phyloP scores from a whole-genome alignment of 768 basidiomycete genomes.

The Rhodotorula paludigena region DNA sequence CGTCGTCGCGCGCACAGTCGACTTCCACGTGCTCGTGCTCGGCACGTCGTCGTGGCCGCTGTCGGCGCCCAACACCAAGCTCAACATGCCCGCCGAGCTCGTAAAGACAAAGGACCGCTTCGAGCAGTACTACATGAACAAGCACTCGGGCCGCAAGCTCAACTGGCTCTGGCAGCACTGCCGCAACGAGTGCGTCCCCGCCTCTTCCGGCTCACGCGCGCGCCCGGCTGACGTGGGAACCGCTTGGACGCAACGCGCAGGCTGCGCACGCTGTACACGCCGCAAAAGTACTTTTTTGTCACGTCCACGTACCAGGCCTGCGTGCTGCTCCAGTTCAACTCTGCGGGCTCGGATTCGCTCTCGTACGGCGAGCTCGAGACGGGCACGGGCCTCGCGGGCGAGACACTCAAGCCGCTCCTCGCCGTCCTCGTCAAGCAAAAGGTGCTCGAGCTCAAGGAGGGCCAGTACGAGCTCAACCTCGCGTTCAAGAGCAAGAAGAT shows the following conservation, averaged over 20 bases:
- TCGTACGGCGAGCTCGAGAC: conserved; percentile 70
- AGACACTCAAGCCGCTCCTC: conserved; percentile 63
- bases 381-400: conserved; percentile 70
- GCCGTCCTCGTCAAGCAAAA: conserved; percentile 75
- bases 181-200: conserved; percentile 64
- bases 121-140: conserved; percentile 84
- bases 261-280: conserved; percentile 82
- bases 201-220: too few relatives aligned
- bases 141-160: conserved; percentile 89
- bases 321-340: conserved; percentile 89
- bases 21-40: conserved; percentile 86
- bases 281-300: conserved; percentile 93
- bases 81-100: conserved; percentile 82
- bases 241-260: background rate
- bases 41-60: conserved; percentile 96
- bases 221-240: background rate
- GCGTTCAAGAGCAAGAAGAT: conserved; percentile 49
- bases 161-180: conserved; percentile 99
- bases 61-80: conserved; percentile 73
- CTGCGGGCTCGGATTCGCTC: conserved; percentile 64
- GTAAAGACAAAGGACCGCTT: conserved; percentile 83
- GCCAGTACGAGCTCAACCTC: conserved; percentile 88
- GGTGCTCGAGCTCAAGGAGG: conserved; percentile 83
- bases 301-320: conserved; percentile 93
- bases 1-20: conserved; percentile 54